Evolutionary conservation across 202 grass and related monocot species (phyloP), one percentile per base, ranked within the genome.

Genomic region (Schoenoplectus tabernaemontani): DNA sequence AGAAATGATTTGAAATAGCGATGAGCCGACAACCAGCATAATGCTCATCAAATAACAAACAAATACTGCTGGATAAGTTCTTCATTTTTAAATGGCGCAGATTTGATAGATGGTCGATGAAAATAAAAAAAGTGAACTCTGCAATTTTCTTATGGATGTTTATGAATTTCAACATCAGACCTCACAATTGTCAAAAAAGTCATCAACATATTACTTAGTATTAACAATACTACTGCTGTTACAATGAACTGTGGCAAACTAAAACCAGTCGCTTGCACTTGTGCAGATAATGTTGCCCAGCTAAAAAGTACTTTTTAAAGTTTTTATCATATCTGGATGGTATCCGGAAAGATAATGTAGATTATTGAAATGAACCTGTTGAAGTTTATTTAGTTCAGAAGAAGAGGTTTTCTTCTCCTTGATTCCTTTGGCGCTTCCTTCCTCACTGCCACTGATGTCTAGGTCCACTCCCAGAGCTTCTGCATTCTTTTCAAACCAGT

Each of bases 401-500:
- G 88, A 91, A 83, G 78, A 83, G 53, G 79, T 83, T 74, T 95
- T 92, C 63, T 87, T 79, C 82, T 92, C 81, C 47, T 89, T 92
- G 73, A 83, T 84, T 36, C 81, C 83, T 34, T 85, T 83, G 39
- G 85, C 75, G 73, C 75, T 64, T 79, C 92, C 91, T 87, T 98
- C 89, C 84, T 98, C 96, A 41, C 86, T 91, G 60, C 86, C 91
- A 85, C 84, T 95, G 30, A 70, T 46, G 9, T 95, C 91, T 83
- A 95, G 60, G 61, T 87, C 72, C 64, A 98, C 58, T 81, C 83
- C 96, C 76, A 98, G 86, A 69, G 88, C 88, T 60, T 98, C 91
- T 86, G 96, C 96, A 85, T 92, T 95, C 68, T 82, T 88, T 50
- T 89, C 82, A 84, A 98, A 68, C 96, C 96, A 98, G 26, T 83